Conservation (phyloP, 495 filamentous ascomycete species). For the Aspergillus incahuasiensis region DNA sequence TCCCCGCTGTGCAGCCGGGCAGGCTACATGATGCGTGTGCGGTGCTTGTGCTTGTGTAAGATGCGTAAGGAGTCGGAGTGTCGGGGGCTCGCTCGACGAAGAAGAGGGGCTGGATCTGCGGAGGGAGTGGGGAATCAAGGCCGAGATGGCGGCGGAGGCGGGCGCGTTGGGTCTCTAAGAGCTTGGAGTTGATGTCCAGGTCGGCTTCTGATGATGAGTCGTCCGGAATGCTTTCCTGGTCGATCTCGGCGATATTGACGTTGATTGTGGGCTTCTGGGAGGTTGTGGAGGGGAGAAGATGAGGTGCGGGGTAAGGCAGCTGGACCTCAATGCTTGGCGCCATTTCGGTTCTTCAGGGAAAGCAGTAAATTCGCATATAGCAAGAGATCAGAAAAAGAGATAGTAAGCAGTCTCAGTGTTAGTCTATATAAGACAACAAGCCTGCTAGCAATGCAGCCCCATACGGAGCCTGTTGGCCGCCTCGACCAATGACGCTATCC, state of each 20-base stretch:
- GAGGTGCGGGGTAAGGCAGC: background rate
- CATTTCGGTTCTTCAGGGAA: too few relatives aligned
- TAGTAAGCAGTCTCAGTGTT: too few relatives aligned
- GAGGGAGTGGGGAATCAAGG: background rate
- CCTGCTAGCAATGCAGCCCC: background rate
- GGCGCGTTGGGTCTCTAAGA: background rate
- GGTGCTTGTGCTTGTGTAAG: too few relatives aligned
- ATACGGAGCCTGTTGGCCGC: background rate
- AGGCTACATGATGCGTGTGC: background rate
- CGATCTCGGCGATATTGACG: background rate
- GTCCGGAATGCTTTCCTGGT: background rate
- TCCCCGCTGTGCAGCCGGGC: background rate
- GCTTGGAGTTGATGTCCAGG: background rate
- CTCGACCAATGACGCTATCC: background rate
- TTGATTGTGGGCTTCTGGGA: background rate
- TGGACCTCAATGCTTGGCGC: background rate
- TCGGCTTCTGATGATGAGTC: background rate
- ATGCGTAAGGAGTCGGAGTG: too few relatives aligned
- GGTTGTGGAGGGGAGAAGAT: background rate
- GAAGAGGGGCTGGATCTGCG: conserved; percentile 2
- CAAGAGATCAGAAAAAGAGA: too few relatives aligned
- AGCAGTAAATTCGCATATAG: too few relatives aligned
- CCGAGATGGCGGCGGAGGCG: conserved; percentile 4
- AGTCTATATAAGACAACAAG: background rate
- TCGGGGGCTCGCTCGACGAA: conserved; percentile 5